Percentiles rank a stretch among this genome's conserved stretches.
Conservation (phyloP, 2,329 filamentous ascomycete species). For the Hysterium pulicare region DNA sequence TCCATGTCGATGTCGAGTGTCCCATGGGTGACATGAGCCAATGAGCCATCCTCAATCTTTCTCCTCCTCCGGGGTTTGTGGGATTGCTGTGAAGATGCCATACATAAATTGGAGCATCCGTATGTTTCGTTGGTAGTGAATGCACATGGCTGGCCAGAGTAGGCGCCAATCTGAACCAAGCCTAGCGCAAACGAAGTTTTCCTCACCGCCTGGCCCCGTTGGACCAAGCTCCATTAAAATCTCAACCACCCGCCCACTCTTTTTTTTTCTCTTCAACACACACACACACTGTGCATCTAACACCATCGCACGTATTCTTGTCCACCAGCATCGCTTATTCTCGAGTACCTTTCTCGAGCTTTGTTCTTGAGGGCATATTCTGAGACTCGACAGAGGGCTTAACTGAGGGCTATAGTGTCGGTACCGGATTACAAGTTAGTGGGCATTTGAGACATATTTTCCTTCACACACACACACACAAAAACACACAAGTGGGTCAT, state of each 20-base stretch:
- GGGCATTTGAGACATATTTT: slow-evolving; percentile 37
- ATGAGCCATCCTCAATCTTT: slow-evolving; percentile 39
- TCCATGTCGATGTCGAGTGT: slow-evolving; percentile 43
- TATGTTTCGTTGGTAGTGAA: neutral
- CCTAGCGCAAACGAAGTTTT: neutral
- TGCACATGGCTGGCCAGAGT: too few species aligned
- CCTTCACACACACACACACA: slow-evolving; percentile 31
- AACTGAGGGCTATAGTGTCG: slow-evolving; percentile 12
- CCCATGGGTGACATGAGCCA: slow-evolving; percentile 41
- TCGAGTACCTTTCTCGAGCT: slow-evolving; percentile 26
- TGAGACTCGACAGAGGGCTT: slow-evolving; percentile 31
- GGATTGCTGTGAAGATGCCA: slow-evolving; percentile 18
- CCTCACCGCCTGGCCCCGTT: neutral
- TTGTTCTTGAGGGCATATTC: slow-evolving; percentile 29
- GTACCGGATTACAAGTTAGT: slow-evolving; percentile 39
- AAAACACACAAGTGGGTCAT: neutral
- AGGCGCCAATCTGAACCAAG: neutral
- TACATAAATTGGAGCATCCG: slow-evolving; percentile 19
- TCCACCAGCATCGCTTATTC: slow-evolving; percentile 5
- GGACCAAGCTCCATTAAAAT: slow-evolving; percentile 11
- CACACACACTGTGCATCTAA: too few species aligned
- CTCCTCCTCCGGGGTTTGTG: slow-evolving; percentile 45
- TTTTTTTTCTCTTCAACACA: slow-evolving; percentile 9
- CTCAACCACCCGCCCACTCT: slow-evolving; percentile 6
- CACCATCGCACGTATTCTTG: slow-evolving; percentile 18